These are phyloP conservation scores for Solanum phureja DNA, from an alignment of 257 asterid genomes.

Conservation along the genomic window DNA sequence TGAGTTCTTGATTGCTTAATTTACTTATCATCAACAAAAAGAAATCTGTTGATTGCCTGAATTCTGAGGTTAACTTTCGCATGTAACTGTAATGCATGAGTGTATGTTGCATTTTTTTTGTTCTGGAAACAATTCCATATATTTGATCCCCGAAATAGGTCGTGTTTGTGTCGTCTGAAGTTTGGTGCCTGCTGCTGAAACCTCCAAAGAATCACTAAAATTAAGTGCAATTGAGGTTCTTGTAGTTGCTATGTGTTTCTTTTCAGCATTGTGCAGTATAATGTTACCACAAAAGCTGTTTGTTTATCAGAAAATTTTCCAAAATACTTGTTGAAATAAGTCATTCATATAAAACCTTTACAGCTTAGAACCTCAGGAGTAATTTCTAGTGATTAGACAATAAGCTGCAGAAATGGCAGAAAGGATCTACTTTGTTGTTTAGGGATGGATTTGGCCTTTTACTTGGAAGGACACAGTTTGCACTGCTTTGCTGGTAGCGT, in stretches of 20 bases:
- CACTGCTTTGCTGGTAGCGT: neutral
- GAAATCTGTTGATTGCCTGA: neutral
- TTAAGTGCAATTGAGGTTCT: neutral
- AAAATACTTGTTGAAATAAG: neutral
- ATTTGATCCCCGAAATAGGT: neutral
- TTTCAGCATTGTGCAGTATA: neutral
- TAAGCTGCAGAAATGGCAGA: neutral
- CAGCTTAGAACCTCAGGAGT: neutral
- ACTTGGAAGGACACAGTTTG: neutral
- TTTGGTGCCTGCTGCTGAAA: neutral
- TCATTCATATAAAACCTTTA: neutral
- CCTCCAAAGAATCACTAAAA: neutral
- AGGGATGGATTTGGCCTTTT: neutral
- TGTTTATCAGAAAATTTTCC: neutral
- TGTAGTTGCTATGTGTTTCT: neutral
- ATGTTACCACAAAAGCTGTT: neutral
- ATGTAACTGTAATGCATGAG: neutral
- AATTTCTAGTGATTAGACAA: neutral
- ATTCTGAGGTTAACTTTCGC: neutral
- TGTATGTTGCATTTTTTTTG: neutral
- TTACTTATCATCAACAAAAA: neutral
- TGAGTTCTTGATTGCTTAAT: neutral
- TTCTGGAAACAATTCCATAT: neutral
- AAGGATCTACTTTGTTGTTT: neutral
- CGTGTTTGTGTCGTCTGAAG: neutral